These are phyloP conservation scores for Ustilago bromivora DNA, from an alignment of 1,284 basidiomycete species.

Conservation along the genomic window DNA sequence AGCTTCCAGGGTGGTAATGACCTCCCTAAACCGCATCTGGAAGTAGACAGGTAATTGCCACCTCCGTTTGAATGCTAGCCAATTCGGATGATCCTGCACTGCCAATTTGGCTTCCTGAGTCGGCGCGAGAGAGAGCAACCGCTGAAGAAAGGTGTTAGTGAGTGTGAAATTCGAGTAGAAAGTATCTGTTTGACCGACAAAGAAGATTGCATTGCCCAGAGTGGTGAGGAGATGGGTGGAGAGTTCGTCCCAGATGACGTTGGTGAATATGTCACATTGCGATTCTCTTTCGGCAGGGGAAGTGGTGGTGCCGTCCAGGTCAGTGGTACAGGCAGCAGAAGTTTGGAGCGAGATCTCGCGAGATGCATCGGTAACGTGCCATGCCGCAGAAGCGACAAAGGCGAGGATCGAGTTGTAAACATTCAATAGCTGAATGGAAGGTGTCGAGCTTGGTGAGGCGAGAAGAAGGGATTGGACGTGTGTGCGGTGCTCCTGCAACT, in stretches of 20 bases:
- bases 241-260: conserved; percentile 88
- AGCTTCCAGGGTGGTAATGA: conserved; percentile 72
- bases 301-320: neutral
- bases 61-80: conserved; percentile 80
- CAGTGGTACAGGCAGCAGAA: neutral
- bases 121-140: conserved; percentile 84
- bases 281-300: neutral
- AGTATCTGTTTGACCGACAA: conserved; percentile 87
- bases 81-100: conserved; percentile 76
- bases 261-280: conserved; percentile 68
- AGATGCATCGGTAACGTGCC: conserved; percentile 79
- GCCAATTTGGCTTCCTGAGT: conserved; percentile 70
- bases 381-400: conserved; percentile 80
- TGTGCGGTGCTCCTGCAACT: conserved; percentile 78
- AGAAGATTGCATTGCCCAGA: conserved; percentile 80
- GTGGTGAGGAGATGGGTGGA: conserved; percentile 83
- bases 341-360: conserved; percentile 71
- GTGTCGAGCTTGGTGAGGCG: conserved; percentile 24
- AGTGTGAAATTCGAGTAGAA: conserved; percentile 85
- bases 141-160: conserved; percentile 85
- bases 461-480: conserved; percentile 70
- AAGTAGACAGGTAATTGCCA: conserved; percentile 98
- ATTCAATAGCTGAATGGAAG: conserved; percentile 72
- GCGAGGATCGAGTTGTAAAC: conserved; percentile 85
- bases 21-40: conserved; percentile 96